phyloP scores from a whole-genome alignment of 2,329 filamentous ascomycete species.

The Clarireedia homoeocarpa region DNA sequence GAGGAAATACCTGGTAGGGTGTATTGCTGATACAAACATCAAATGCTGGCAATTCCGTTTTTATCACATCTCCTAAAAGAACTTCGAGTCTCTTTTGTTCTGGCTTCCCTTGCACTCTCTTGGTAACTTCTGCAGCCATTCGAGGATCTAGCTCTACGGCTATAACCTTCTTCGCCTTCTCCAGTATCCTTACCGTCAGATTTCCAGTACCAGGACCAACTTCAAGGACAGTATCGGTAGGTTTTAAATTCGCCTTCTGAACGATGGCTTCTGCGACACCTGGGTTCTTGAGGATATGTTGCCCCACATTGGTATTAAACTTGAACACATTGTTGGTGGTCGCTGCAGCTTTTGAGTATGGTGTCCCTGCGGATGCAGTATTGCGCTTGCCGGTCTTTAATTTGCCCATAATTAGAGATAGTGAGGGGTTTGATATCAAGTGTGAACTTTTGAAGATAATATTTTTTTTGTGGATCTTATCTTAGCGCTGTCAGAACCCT shows the following conservation, averaged over 20 bases:
- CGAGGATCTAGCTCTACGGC: constrained; percentile 90
- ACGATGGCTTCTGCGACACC: constrained; percentile 77
- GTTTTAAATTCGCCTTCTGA: constrained; percentile 81
- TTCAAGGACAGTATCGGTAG: constrained; percentile 84
- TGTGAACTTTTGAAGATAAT: constrained; percentile 1
- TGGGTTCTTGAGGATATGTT: constrained; percentile 85
- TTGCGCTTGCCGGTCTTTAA: constrained; percentile 28
- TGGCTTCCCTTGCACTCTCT: constrained; percentile 85
- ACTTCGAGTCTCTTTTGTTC: constrained; percentile 79
- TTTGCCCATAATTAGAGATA: constrained; percentile 26
- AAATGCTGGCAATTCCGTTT: constrained; percentile 64
- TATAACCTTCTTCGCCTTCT: constrained; percentile 73
- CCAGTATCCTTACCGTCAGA: constrained; percentile 80
- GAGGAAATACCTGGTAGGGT: constrained; percentile 49
- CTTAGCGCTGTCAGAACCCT: not conserved
- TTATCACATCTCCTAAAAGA: constrained; percentile 87
- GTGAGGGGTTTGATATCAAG: not conserved
- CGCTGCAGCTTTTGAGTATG: constrained; percentile 25
- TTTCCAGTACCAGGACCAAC: constrained; percentile 87
- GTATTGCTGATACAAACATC: constrained; percentile 72
- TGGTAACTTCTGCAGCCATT: constrained; percentile 85
- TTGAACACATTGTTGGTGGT: constrained; percentile 79
- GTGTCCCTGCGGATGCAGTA: constrained; percentile 25
- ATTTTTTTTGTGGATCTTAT: not conserved
- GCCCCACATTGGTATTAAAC: constrained; percentile 59